phyloP scores from a whole-genome alignment of 768 basidiomycete genomes.

The Termitomyces sp. region DNA sequence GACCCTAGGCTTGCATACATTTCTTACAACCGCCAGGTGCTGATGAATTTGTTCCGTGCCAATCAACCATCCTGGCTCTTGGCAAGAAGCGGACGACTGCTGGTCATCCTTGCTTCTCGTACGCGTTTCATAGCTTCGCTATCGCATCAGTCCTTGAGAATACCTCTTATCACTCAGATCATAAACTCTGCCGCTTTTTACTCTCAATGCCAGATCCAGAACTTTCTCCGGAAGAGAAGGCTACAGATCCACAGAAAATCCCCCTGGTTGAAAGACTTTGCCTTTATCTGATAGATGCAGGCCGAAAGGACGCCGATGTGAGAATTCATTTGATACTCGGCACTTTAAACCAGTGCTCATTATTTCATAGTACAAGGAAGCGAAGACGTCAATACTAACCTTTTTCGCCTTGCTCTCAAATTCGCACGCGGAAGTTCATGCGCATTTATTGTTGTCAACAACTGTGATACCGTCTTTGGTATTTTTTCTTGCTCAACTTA shows the following conservation, averaged over 20 bases:
- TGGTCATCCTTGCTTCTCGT: constrained; percentile 55
- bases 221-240: constrained; percentile 11
- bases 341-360: background rate
- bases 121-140: constrained; percentile 19
- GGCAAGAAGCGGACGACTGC: constrained; percentile 38
- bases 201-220: constrained; percentile 30
- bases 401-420: constrained; percentile 39
- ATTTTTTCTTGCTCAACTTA: constrained; percentile 45
- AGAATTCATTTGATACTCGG: background rate
- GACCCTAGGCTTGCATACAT: constrained; percentile 24
- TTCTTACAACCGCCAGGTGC: constrained; percentile 31
- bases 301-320: constrained; percentile 37
- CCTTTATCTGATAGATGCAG: constrained; percentile 39
- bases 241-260: constrained; percentile 24
- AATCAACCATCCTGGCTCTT: constrained; percentile 51
- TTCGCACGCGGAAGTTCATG: constrained; percentile 31
- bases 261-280: constrained; percentile 47
- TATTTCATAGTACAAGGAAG: constrained; percentile 16
- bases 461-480: constrained; percentile 64
- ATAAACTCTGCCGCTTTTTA: constrained; percentile 35
- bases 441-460: constrained; percentile 38
- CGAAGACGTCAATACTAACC: constrained; percentile 31
- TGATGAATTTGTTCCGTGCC: constrained; percentile 44
- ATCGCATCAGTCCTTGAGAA: background rate
- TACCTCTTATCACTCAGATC: constrained; percentile 28